Evolutionary conservation across 1,284 basidiomycete species (phyloP).

Genomic region (Clitocybe nebularis): DNA sequence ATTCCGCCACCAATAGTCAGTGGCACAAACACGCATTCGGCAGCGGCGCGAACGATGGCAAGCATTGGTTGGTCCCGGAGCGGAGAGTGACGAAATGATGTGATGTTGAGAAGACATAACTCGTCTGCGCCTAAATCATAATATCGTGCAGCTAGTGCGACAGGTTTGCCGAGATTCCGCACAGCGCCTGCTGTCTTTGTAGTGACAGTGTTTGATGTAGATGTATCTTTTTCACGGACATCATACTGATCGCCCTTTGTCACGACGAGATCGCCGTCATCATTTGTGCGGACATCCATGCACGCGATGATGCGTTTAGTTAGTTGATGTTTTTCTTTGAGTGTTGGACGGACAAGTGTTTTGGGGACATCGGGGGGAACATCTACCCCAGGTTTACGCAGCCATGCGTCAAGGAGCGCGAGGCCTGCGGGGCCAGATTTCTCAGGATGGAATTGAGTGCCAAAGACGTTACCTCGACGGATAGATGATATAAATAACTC

Average conservation of each 20-base stretch:
- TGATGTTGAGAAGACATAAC: conserved; percentile 97
- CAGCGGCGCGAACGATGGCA: conserved; percentile 87
- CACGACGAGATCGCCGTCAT: conserved; percentile 95
- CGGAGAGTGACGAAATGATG: conserved; percentile 96
- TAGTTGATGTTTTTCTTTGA: conserved; percentile 56
- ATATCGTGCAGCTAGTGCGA: conserved; percentile 87
- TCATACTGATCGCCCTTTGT: conserved; percentile 99
- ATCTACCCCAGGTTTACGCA: conserved; percentile 51
- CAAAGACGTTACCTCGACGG: conserved; percentile 86
- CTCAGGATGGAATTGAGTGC: conserved; percentile 97
- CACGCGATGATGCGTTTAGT: conserved; percentile 97
- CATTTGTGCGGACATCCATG: conserved; percentile 96
- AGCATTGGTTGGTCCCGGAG: conserved; percentile 98
- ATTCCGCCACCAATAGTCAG: conserved; percentile 98
- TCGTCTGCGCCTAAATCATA: conserved; percentile 93
- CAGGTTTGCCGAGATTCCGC: conserved; percentile 97
- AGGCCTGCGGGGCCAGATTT: conserved; percentile 95
- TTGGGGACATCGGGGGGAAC: conserved; percentile 23
- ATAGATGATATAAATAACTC: conserved; percentile 92
- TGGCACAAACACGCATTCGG: conserved; percentile 93
- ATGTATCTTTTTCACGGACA: conserved; percentile 77
- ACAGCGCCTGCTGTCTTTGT: conserved; percentile 70
- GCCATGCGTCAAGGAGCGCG: conserved; percentile 79
- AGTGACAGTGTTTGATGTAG: conserved; percentile 18
- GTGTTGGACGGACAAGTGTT: conserved; percentile 25